Evolutionary conservation across 306 rosid species (phyloP).

Genomic region (Abrus precatorius): DNA sequence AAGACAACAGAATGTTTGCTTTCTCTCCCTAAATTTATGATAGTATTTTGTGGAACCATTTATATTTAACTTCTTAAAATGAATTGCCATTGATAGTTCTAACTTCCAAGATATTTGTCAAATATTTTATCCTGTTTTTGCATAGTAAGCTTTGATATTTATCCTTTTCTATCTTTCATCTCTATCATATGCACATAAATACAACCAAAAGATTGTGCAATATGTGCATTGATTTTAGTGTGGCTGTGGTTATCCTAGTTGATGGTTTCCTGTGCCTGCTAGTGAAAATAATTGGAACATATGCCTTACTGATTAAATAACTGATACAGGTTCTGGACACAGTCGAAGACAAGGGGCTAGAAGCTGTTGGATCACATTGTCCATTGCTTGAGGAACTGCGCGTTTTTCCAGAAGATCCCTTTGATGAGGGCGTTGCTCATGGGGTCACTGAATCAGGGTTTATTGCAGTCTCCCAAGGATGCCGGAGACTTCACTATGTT

Average conservation of each 20-base stretch:
- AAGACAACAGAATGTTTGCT: not conserved
- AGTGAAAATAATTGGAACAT: constrained; percentile 29
- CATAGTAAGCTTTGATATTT: not conserved
- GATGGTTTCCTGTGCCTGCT: constrained; percentile 14
- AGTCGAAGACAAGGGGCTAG: constrained; percentile 83
- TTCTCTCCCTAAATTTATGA: not conserved
- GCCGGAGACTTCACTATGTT: constrained; percentile 75
- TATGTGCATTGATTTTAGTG: not conserved
- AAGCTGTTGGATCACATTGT: constrained; percentile 80
- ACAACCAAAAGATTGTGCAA: not conserved
- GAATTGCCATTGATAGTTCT: constrained; percentile 5
- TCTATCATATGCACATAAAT: not conserved
- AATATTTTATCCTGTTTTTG: constrained; percentile 2
- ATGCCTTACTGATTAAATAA: constrained; percentile 38
- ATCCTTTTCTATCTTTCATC: not conserved
- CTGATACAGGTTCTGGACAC: constrained; percentile 78
- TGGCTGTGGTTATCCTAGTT: constrained; percentile 9
- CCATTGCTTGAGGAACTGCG: constrained; percentile 91
- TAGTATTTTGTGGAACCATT: constrained; percentile 13
- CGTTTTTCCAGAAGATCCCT: constrained; percentile 80
- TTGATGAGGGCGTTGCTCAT: constrained; percentile 59
- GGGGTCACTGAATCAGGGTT: constrained; percentile 87
- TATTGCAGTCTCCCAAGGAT: constrained; percentile 81
- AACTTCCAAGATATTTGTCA: not conserved
- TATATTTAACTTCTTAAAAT: constrained; percentile 1